phyloP scores from a whole-genome alignment of 495 filamentous ascomycete species.

The Glonium stellatum region DNA sequence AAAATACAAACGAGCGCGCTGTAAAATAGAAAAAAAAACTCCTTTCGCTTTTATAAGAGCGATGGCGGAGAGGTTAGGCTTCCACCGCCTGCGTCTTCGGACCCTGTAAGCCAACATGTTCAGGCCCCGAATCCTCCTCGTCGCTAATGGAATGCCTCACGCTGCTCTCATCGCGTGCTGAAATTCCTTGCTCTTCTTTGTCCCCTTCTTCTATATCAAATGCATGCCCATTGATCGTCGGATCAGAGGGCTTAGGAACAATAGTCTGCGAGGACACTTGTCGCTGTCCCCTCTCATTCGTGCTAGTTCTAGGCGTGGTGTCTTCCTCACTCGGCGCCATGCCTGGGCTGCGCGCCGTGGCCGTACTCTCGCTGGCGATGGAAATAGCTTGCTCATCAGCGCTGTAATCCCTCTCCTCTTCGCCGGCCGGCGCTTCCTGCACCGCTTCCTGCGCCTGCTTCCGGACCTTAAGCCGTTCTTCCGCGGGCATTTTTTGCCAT shows the following conservation, averaged over 20 bases:
- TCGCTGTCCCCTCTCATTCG: conserved; percentile 18
- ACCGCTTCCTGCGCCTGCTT: conserved; percentile 26
- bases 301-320: conserved; percentile 11
- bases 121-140: conserved; percentile 10
- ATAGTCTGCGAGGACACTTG: conserved; percentile 27
- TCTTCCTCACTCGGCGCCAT: conserved; percentile 7
- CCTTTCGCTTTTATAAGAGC: too few species aligned
- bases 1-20: too few species aligned
- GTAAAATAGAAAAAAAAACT: too few species aligned
- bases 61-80: conserved; percentile 4
- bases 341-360: conserved; percentile 5
- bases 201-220: conserved; percentile 7
- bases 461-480: conserved; percentile 22
- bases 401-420: conserved; percentile 12
- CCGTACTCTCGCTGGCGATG: conserved; percentile 17
- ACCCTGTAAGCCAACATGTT: conserved; percentile 1
- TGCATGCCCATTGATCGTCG: conserved; percentile 11
- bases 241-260: conserved; percentile 9
- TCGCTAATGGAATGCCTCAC: conserved; percentile 4
- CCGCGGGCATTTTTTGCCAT: conserved; percentile 60
- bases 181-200: conserved; percentile 3
- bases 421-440: conserved; percentile 7
- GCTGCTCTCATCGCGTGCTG: not conserved
- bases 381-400: conserved; percentile 7
- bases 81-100: conserved; percentile 22